Base-by-base conservation (phyloP, 2,329 filamentous ascomycete genomes). In the Scytalidium lignicola region DNA sequence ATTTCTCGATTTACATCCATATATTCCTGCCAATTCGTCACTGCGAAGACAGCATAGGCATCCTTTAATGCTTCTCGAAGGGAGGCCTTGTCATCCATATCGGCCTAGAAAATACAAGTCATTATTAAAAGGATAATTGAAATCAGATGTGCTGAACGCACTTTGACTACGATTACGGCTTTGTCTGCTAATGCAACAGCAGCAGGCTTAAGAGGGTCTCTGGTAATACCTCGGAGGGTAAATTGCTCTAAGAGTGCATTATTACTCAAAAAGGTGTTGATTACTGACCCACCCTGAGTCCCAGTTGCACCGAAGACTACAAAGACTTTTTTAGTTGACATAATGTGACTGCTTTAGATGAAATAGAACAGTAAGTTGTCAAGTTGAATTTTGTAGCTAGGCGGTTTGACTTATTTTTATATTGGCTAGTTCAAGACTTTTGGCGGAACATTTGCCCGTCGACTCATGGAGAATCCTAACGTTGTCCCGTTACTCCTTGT, bases 211-310 rank as follows among this genome's bases (percentile, higher is more conserved):
- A 62, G 63, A 1, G 64, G 58, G 60, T 76, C 68, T 21, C 74
- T 68, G 2, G 73, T 77, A 50, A 78, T 61, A 49, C 64, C 74
- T 5, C 74, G 72, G 41, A 78, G 62, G 29, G 63, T 65, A 60
- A 69, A 76, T 45, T 70, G 61, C 28, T 67, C 64, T 19, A 52
- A 43, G 18, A 69, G 63, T 7, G 49, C 53, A 3, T 71, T 59
- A 58, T 76, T 67, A 44, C 62, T 64, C 49, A 76, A 68, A 48
- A 77, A 63, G 45, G 65, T 59, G 2, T 63, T 55, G 52, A 77
- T 62, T 19, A 78, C 71, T 20, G 73, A 75, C 21, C 70, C 70
- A 41, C 74, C 75, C 56, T 79, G 74, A 53, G 71, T 74, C 21
- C 70, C 73, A 4, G 73, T 75, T 19, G 69, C 71, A n/a, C 73